Conservation (phyloP, 805 yeast genomes). For the Wickerhamiella azymoides region DNA sequence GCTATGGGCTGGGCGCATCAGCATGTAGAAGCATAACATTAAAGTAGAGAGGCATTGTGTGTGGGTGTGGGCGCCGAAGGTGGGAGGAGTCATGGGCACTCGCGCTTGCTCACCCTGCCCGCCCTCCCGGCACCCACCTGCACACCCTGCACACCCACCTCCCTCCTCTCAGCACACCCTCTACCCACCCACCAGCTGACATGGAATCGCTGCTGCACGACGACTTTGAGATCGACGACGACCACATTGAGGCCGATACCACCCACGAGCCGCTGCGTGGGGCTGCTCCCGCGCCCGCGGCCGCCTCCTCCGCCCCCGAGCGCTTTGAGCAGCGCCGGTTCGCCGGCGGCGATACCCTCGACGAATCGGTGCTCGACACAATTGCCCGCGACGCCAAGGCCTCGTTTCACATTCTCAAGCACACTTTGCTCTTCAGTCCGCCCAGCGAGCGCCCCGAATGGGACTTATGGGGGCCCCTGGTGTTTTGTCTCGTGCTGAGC, state of each 20-base stretch:
- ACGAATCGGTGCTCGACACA: constrained; percentile 52
- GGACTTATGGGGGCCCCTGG: constrained; percentile 51
- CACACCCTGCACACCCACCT: neutral
- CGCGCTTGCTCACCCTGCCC: too few relatives aligned
- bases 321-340: constrained; percentile 33
- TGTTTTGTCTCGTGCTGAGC: constrained; percentile 44
- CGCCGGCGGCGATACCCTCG: constrained; percentile 57
- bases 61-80: too few relatives aligned
- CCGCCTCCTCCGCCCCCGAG: constrained; percentile 17
- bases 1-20: too few relatives aligned
- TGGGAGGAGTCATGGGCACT: too few relatives aligned
- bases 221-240: constrained; percentile 12
- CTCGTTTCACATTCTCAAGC: constrained; percentile 31
- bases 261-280: constrained; percentile 6
- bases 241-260: constrained; percentile 10
- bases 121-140: too few relatives aligned
- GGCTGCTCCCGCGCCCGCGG: constrained; percentile 12
- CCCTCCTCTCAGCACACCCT: too few relatives aligned
- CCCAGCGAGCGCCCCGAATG: constrained; percentile 20
- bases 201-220: constrained; percentile 7
- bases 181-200: too few relatives aligned
- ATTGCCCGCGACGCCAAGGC: constrained; percentile 34
- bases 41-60: too few relatives aligned
- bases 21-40: too few relatives aligned
- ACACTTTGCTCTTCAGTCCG: constrained; percentile 31